A percentile compares a stretch with the other conserved stretches of the same genome.
Conservation (phyloP, 2,329 filamentous ascomycete species). For the Beauveria brongniartii region DNA sequence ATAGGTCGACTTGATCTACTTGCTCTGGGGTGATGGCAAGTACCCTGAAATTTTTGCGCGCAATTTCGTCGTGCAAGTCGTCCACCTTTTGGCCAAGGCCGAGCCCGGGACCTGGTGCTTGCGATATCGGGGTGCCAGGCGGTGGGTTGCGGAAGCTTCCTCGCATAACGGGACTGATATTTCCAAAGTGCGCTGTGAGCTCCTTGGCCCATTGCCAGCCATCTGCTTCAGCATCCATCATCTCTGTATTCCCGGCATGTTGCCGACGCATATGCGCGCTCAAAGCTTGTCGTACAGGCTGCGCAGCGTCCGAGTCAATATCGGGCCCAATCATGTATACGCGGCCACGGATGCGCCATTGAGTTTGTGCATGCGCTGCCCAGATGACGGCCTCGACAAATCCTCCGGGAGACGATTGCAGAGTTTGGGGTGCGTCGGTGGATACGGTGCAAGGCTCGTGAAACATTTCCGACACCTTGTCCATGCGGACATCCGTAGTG, state of each 20-base stretch:
- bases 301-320: constrained; percentile 37
- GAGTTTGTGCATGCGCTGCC: constrained; percentile 59
- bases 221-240: constrained; percentile 1
- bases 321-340: constrained; percentile 70
- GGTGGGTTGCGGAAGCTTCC: constrained; percentile 66
- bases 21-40: constrained; percentile 73
- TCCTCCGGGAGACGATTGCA: constrained; percentile 51
- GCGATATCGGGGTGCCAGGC: constrained; percentile 53
- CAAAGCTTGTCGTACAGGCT: constrained; percentile 52
- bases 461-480: constrained; percentile 68
- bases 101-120: constrained; percentile 35
- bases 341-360: constrained; percentile 77
- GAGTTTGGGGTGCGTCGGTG: neutral
- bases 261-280: constrained; percentile 50
- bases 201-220: constrained; percentile 73
- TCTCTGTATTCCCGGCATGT: constrained; percentile 5
- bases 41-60: constrained; percentile 70
- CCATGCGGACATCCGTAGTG: constrained; percentile 84
- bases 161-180: constrained; percentile 72
- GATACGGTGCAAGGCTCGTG: constrained; percentile 24
- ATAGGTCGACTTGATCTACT: constrained; percentile 68
- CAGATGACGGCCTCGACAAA: constrained; percentile 81
- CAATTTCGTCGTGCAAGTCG: constrained; percentile 61
- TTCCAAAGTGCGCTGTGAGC: constrained; percentile 83
- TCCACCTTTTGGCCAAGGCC: constrained; percentile 57